These are phyloP conservation scores for Pholiota adiposa DNA, from an alignment of 1,284 basidiomycete genomes.

Conservation along the genomic window DNA sequence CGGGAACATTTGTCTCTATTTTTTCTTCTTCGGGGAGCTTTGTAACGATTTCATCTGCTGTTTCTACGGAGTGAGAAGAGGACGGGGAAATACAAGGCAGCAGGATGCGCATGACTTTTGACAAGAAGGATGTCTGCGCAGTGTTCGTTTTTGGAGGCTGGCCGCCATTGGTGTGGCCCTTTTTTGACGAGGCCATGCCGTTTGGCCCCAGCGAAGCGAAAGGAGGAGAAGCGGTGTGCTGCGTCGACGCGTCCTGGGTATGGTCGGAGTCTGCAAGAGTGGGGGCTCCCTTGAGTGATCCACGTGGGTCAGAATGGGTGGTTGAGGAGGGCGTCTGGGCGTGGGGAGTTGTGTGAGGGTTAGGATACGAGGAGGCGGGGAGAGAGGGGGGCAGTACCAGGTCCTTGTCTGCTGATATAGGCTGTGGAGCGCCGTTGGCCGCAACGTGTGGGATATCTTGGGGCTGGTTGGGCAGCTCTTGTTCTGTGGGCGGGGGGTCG, in stretches of 20 bases:
- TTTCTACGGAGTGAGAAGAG: conserved; percentile 39
- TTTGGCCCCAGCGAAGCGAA: too few relatives aligned
- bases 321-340: conserved; percentile 11
- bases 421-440: conserved; percentile 1
- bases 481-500: conserved; percentile 11
- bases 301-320: conserved; percentile 19
- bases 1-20: conserved; percentile 14
- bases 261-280: conserved; percentile 19
- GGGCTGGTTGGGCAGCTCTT: not conserved
- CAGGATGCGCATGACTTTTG: conserved; percentile 38
- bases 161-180: conserved; percentile 21
- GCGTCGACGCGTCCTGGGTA: conserved; percentile 19
- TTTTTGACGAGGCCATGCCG: conserved; percentile 15
- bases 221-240: conserved; percentile 13
- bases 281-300: conserved; percentile 18
- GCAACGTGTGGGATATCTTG: not conserved
- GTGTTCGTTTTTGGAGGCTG: conserved; percentile 16
- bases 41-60: conserved; percentile 25
- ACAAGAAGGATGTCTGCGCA: conserved; percentile 38
- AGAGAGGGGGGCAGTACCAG: not conserved
- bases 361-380: not conserved
- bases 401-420: too few relatives aligned
- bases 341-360: conserved; percentile 6
- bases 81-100: conserved; percentile 44
- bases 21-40: conserved; percentile 21